Evolutionary conservation across 2,329 filamentous ascomycete genomes (phyloP).

Genomic region (Bipolaris sorokiniana): DNA sequence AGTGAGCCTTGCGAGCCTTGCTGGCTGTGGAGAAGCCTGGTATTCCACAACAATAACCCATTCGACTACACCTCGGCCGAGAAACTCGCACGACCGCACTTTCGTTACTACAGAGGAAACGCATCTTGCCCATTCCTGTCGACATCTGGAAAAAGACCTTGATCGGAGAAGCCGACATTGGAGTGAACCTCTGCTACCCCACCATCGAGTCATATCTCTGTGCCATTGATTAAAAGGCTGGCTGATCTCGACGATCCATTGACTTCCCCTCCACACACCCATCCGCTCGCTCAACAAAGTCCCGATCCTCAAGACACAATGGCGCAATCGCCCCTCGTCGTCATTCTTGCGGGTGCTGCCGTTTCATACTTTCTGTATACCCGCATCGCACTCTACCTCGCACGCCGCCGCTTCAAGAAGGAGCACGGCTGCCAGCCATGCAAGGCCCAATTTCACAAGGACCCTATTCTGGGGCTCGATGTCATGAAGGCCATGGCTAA

Average conservation of each 20-base stretch:
- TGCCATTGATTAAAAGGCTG: neutral
- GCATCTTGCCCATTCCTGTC: too few species aligned
- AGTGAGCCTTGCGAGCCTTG: neutral
- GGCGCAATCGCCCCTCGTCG: slow-evolving; percentile 35
- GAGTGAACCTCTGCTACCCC: neutral
- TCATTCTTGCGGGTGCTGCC: slow-evolving; percentile 40
- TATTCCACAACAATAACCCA: neutral
- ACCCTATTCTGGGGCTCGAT: slow-evolving; percentile 62
- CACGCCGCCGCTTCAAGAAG: slow-evolving; percentile 47
- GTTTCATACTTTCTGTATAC: slow-evolving; percentile 46
- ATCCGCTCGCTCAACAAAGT: neutral
- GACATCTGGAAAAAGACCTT: neutral
- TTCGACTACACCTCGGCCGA: neutral
- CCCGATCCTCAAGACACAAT: slow-evolving; percentile 13
- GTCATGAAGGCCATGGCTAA: slow-evolving; percentile 51
- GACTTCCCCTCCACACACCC: neutral
- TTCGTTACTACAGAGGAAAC: too few species aligned
- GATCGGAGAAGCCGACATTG: neutral
- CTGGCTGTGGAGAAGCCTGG: neutral
- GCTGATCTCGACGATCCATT: neutral
- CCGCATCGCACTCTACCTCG: slow-evolving; percentile 43
- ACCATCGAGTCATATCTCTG: neutral
- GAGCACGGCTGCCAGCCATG: slow-evolving; percentile 57
- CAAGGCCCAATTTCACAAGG: slow-evolving; percentile 57
- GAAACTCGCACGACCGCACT: neutral